Evolutionary conservation across 1,139 yeast species (phyloP), one percentile per base, ranked within the genome.

Genomic region (Wickerhamiella infanticola): DNA sequence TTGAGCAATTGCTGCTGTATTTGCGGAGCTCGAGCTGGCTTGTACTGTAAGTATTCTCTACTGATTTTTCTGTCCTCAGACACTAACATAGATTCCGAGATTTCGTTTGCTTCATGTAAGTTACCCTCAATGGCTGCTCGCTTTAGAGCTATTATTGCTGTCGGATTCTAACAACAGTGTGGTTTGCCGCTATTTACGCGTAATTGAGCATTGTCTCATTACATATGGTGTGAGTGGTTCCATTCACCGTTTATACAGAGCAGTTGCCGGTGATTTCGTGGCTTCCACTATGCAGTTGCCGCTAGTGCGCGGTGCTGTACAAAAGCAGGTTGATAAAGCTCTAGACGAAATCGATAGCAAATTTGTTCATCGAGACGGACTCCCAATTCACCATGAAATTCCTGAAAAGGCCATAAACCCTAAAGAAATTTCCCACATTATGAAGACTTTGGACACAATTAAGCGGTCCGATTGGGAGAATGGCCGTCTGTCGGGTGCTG

Each of bases 401-500:
- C 70, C 75, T 0, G 53, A 81, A 35, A 72, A 67, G 49, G 56
- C 63, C 3, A 75, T 75, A 56, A 77, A 84, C 4, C 79, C 80
- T 40, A 56, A 61, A 23, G 90, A 86, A 58, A 70, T 88, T 11
- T 53, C 51, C 9, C 65, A 66, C 40, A 74, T 76, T 0, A 60
- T 74, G 7, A 58, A 50, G 0, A 66, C 68, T 41, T 65, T 88
- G 42, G 83, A 84, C 6, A 50, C 55, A 3, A 63, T 82, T 56
- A 72, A 77, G 49, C 88, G 81, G 53, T 70, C 86, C 1, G 80
- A 78, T 48, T 88, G 95, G 95, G 72, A 75, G 58, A 69, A 71
- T 43, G 98, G 98, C 5, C 72, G 77, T 51, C 84, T 88, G 1
- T 81, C 94, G 33, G 98, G 98, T 11, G 97, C 96, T 0, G 97